Evolutionary conservation across 2,329 filamentous ascomycete species (phyloP), one percentile per base, ranked within the genome.

Genomic region (Lecanicillium sp.): DNA sequence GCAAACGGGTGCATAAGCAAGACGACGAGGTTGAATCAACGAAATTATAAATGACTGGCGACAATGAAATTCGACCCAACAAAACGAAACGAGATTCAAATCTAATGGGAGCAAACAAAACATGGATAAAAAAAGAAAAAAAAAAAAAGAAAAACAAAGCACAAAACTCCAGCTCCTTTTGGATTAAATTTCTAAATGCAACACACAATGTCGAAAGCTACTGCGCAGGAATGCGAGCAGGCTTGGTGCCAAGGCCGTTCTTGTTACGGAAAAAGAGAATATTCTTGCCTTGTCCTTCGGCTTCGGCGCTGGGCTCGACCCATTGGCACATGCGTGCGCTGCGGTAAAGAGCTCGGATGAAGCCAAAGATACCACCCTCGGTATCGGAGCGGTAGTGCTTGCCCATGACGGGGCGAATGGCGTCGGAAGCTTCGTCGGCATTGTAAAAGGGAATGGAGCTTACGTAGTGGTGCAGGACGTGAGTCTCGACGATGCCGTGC

Each of bases 391-490:
- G 86, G 72, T 98, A 98, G 74, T 98, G 92, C 55, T 74, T 72
- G 62, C 92, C 92, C 90, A 98, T 95, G 62, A 98, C 72, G 44
- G 78, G 78, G 74, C 89, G 88, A 75, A 96, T 94, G 55, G 89
- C 89, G 52, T 95, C 89, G 52, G 80, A 83, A 42, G 90, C 89
- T 69, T 95, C 89, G 52, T 95, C 88, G 56, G 89, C 90, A 63
- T 95, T 75, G 70, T 96, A 96, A 70, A 95, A 95, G 46, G 90
- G 90, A 50, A 96, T 96, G 56, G 80, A 86, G 66, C 84, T 90
- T 60, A 96, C 79, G 65, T 95, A 96, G 76, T 96, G 90, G 73
- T 96, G 90, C 44, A 95, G 84, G 43, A 96, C 90, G 67, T 96
- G 90, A 35, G 90, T 95, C 73, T 95, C 90, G 62, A 95, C 83